These are phyloP conservation scores for Albizia julibrissin DNA, from an alignment of 306 rosid species.

Conservation along the genomic window DNA sequence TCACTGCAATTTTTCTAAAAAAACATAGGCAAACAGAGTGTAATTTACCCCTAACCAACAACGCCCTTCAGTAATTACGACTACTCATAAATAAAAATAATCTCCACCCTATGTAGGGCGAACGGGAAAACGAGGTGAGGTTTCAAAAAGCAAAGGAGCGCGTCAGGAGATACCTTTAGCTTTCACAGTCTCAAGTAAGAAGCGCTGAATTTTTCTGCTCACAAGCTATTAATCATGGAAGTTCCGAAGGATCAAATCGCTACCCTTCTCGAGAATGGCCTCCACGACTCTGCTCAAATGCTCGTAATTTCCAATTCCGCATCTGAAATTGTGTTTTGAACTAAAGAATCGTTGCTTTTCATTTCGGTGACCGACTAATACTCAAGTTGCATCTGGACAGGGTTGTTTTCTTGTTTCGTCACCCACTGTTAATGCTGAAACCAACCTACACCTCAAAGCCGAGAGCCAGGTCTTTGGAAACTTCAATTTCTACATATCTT, in stretches of 20 bases:
- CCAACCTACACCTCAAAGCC: conserved; percentile 73
- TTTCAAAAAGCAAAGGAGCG: conserved; percentile 31
- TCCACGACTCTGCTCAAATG: conserved; percentile 91
- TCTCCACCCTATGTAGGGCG: background rate
- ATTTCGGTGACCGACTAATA: conserved; percentile 23
- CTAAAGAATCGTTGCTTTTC: conserved; percentile 14
- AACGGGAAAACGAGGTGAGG: background rate
- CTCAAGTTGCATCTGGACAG: conserved; percentile 40
- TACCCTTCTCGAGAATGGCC: conserved; percentile 82
- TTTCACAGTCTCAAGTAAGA: background rate
- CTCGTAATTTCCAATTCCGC: conserved; percentile 52
- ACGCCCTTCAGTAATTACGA: background rate
- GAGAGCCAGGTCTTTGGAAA: conserved; percentile 75
- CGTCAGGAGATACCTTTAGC: background rate
- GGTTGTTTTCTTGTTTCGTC: conserved; percentile 97
- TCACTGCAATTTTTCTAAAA: too few species aligned
- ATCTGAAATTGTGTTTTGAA: conserved; percentile 12
- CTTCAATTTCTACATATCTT: conserved; percentile 9
- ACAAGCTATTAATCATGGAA: conserved; percentile 54
- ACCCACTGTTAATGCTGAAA: conserved; percentile 80
- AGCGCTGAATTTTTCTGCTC: background rate
- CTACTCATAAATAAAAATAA: background rate
- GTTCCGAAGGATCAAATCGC: conserved; percentile 96
- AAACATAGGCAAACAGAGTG: too few species aligned
- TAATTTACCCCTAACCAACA: background rate